phyloP scores from a whole-genome alignment of 1,139 yeast genomes.

The Nadsonia starkeyi-henricii region DNA sequence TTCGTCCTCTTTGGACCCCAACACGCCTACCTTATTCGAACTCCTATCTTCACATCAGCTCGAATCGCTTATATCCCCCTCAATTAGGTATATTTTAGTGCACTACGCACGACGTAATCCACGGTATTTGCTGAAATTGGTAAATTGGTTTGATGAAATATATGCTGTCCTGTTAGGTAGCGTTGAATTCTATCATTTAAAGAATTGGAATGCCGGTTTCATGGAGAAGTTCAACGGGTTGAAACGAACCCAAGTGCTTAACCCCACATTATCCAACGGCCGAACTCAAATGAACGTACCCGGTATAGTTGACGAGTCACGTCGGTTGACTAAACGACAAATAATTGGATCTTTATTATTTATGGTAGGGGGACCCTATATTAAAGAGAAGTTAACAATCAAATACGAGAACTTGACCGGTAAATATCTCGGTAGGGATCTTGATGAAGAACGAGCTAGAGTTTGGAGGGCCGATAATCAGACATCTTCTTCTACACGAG shows the following conservation, averaged over 20 bases:
- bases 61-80: conserved; percentile 66
- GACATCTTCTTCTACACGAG: conserved; percentile 10
- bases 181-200: conserved; percentile 64
- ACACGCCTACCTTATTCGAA: conserved; percentile 72
- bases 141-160: conserved; percentile 66
- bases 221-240: conserved; percentile 89
- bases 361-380: conserved; percentile 52
- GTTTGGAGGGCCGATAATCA: conserved; percentile 11
- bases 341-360: conserved; percentile 45
- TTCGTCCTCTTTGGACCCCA: conserved; percentile 60
- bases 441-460: conserved; percentile 26
- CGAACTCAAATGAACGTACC: conserved; percentile 25
- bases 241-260: conserved; percentile 38
- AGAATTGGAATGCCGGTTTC: conserved; percentile 70
- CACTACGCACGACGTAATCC: conserved; percentile 77
- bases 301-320: conserved; percentile 37
- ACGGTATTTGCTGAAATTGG: conserved; percentile 43
- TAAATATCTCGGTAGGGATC: conserved; percentile 36
- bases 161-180: conserved; percentile 46
- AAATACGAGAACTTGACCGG: conserved; percentile 54
- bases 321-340: conserved; percentile 44
- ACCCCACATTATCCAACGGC: conserved; percentile 12
- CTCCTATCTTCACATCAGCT: conserved; percentile 70
- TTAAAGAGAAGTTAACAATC: conserved; percentile 54
- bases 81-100: conserved; percentile 64